Base-by-base conservation (phyloP, 2,329 filamentous ascomycete species). In the Colletotrichum sp. region DNA sequence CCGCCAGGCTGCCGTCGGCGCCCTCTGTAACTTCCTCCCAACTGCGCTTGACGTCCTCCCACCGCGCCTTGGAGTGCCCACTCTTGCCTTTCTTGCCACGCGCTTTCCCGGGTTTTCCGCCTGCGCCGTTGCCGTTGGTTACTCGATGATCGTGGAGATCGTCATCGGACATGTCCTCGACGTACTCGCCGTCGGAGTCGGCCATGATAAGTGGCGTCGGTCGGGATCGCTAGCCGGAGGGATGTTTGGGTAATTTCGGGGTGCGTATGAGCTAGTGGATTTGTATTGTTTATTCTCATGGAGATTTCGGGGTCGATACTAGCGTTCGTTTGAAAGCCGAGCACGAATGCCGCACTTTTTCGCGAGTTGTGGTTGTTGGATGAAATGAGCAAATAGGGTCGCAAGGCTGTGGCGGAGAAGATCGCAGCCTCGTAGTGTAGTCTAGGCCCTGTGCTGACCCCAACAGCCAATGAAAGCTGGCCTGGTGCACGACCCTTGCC, bases 11-110 rank as follows among this genome's bases (percentile, higher is more conserved):
- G 61, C 95, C 95, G 85, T 98, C 95, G 57, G 92, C 93, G 24
- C 93, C 93, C 84, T 97, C 95, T 66, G 95, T 91, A 39, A 96
- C 91, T 8, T 91, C 91, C 82, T 96, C 95, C 92, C 92, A 94
- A 24, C 91, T 92, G 71, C 92, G 87, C 83, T 92, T 91, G 30
- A 93, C 91, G 82, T 92, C 88, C 82, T 94, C 92, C 92, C 92
- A 94, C 4, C 91, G 90, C 24, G 92, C 90, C 81, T 89, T 89
- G 18, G 83, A 80, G 68, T 84, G 82, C n/a, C 82, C 78, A n/a
- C 82, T 81, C 63, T 76, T 75, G 13, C 68, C 71, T 80, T 78
- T 82, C 73, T 85, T 86, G 63, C 69, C 39, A 26, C 66, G 28
- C 18, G n/a, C 16, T 18, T 57, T 66, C 7, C 67, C 61, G 10